Percentiles rank a stretch among this genome's conserved stretches.
Evolutionary conservation across 2,329 filamentous ascomycete genomes (phyloP).

Genomic region (Sarocladium strictum): DNA sequence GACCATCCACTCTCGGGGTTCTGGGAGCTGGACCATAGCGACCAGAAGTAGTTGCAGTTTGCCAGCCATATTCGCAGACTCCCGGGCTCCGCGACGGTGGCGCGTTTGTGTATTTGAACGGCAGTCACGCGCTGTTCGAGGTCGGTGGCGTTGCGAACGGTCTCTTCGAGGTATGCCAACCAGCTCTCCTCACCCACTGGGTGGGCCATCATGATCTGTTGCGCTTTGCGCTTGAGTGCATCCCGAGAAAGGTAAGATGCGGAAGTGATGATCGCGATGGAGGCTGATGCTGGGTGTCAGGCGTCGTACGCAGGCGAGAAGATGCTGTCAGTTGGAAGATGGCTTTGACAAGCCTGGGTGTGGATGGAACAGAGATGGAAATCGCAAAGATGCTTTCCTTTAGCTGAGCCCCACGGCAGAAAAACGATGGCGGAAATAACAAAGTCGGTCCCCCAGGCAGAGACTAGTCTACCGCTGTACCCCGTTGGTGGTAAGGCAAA

Average conservation of each 20-base stretch:
- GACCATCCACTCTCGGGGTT: constrained; percentile 50
- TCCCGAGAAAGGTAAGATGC: not conserved
- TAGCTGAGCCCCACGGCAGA: not conserved
- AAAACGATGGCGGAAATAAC: not conserved
- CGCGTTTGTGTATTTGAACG: constrained; percentile 66
- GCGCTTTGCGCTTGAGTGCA: constrained; percentile 1
- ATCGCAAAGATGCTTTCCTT: no score
- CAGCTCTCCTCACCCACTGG: constrained; percentile 72
- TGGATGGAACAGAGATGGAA: not conserved
- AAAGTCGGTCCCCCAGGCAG: not conserved
- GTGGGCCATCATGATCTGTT: constrained; percentile 34
- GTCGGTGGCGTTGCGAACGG: constrained; percentile 52
- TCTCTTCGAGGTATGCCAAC: constrained; percentile 71
- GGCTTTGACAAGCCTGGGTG: not conserved
- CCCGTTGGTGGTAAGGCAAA: no score
- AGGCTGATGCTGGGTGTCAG: not conserved
- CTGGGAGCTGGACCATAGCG: constrained; percentile 60
- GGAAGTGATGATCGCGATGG: not conserved
- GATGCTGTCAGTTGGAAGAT: not conserved
- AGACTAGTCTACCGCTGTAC: not conserved
- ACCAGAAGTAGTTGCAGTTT: constrained; percentile 74
- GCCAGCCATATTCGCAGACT: constrained; percentile 70
- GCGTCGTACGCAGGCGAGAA: not conserved
- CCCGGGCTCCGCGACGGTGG: constrained; percentile 64
- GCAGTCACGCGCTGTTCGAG: constrained; percentile 63